Evolutionary conservation across 306 rosid genomes (phyloP), one percentile per base, ranked within the genome.

Genomic region (Oemleria cerasiformis): DNA sequence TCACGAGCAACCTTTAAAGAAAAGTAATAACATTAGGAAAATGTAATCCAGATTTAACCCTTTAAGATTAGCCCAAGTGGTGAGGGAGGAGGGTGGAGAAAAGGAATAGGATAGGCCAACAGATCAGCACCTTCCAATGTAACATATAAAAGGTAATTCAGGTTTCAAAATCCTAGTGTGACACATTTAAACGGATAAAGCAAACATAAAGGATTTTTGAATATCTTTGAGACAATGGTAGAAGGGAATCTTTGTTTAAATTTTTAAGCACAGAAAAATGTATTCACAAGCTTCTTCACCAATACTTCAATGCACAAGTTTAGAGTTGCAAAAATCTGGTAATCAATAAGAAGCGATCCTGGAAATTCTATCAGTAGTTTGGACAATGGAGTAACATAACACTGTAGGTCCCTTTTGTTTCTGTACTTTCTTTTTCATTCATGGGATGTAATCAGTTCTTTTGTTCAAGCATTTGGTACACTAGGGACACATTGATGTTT

Each of bases 1-100:
- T 85, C 81, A 63, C n/a, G 70, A 58, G 98, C 96, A 77, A 84
- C 97, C 98, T 94, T 84, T 71, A 77, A 77, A 78, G 41, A 85
- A 65, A 57, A 63, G 63, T 39, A 65, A 77, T 67, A 71, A 70
- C 51, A 81, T 38, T 39, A 58, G 61, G 45, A 62, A 72, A 68
- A 70, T 69, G 43, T 55, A 79, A 71, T 68, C 49, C 51, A 30
- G 11, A 20, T 30, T 59, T 59, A 59, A 59, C 15, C 64, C 43
- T 34, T 49, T 30, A n/a, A 36, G 42, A 11, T 58, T 58, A 58
- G 63, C 39, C 63, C 42, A 58, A 56, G 62, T 23, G 39, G 39
- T 23, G 62, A 10, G 39, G 30, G 62, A 45, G 9, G 61, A 11
- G 8, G 62, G 30, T 56, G 12, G 17, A 4, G 8, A 56, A 56